Evolutionary conservation across 352 stramenopile genomes (phyloP).

Genomic region (Phytophthora ramorum): DNA sequence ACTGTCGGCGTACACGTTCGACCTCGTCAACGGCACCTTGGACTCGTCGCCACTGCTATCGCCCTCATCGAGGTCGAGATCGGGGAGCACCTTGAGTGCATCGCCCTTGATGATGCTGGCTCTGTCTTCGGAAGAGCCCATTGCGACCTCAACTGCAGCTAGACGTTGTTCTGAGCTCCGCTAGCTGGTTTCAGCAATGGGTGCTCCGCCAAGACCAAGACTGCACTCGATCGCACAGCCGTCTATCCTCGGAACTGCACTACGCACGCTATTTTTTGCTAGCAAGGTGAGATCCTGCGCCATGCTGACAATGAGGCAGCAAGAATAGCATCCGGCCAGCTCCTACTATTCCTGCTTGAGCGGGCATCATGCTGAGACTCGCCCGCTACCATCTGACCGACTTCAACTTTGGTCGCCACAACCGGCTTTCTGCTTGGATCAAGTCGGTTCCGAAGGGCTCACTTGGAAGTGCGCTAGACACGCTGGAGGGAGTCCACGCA

Average conservation of each 20-base stretch:
- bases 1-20: constrained; percentile 79
- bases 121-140: constrained; percentile 50
- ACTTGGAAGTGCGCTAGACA: constrained; percentile 16
- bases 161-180: constrained; percentile 17
- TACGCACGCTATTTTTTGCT: constrained; percentile 24
- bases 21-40: constrained; percentile 49
- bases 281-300: constrained; percentile 4
- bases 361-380: background rate
- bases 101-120: constrained; percentile 61
- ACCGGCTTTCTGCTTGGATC: constrained; percentile 15
- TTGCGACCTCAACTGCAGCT: constrained; percentile 22
- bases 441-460: constrained; percentile 21
- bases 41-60: constrained; percentile 38
- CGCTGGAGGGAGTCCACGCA: constrained; percentile 12
- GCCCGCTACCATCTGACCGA: constrained; percentile 1
- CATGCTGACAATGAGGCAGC: background rate
- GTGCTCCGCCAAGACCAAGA: background rate
- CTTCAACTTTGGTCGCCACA: constrained; percentile 19
- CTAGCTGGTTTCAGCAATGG: constrained; percentile 36
- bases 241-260: constrained; percentile 21
- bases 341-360: constrained; percentile 14
- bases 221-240: constrained; percentile 4
- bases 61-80: constrained; percentile 39
- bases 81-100: constrained; percentile 47
- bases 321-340: constrained; percentile 17